Percentiles rank a stretch among this genome's conserved stretches.
Evolutionary conservation across 208 protist species (phyloP).

Genomic region (Naegleria gruberi): DNA sequence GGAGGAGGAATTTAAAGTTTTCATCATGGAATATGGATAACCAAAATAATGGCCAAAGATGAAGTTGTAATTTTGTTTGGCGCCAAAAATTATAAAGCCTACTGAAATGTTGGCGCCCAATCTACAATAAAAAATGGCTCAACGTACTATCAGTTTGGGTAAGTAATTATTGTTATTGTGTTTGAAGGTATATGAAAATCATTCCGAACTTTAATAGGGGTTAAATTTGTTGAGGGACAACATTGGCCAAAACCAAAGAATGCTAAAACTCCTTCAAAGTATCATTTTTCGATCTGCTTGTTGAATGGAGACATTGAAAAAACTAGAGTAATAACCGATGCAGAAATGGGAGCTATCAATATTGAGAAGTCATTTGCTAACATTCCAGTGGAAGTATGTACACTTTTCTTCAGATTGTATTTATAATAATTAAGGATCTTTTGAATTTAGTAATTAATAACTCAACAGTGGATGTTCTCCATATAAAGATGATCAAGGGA

Average conservation of each 20-base stretch:
- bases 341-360: background rate
- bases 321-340: background rate
- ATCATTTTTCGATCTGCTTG: background rate
- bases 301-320: background rate
- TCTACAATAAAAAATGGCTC: background rate
- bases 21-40: too few species aligned
- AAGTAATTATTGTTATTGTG: too few species aligned
- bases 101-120: too few species aligned
- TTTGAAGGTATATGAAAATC: too few species aligned
- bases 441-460: background rate
- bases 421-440: background rate
- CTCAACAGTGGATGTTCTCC: background rate
- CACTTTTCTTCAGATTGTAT: background rate
- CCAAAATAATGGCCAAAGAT: too few species aligned
- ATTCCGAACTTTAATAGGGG: background rate
- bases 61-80: too few species aligned
- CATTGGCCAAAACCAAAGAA: background rate
- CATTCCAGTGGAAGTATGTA: background rate
- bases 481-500: background rate
- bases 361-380: background rate
- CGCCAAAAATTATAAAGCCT: background rate
- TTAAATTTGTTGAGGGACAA: background rate
- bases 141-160: background rate
- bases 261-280: background rate
- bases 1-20: too few species aligned